Evolutionary conservation across 2,329 filamentous ascomycete genomes (phyloP), one percentile per base, ranked within the genome.

Genomic region (Cladosporium cucumerinum): DNA sequence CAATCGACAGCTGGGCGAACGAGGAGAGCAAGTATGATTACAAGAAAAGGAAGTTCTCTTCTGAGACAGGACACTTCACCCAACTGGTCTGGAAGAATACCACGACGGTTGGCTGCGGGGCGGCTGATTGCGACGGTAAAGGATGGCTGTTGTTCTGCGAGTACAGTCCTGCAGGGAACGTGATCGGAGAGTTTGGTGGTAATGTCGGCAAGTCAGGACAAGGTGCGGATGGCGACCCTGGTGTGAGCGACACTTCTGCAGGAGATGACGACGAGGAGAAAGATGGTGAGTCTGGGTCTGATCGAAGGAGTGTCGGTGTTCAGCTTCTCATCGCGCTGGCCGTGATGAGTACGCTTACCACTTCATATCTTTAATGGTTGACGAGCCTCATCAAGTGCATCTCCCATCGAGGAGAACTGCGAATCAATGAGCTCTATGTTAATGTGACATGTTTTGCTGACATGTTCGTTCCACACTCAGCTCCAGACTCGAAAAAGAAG

Each of bases 101-200:
- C 5, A 74, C 72, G 4, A 55, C 66, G 11, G 72, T 74, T 30
- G 74, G 73, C 8, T 75, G 73, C 60, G 73, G 69, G 0, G 64
- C 69, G 18, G 68, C 70, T 1, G 52, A 71, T 5, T 75, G 73
- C 64, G 71, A 68, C 21, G 69, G 68, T 14, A 57, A 70, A 3
- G 73, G 73, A 12, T 70, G 67, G 64, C 71, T 62, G 32, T 48
- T 77, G 26, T 76, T 79, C 0, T 80, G 78, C 70, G 76, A 78
- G 66, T 79, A 79, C 65, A 69, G 67, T 58, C 78, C 78, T 5
- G 62, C 69, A 4, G 78, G 78, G 0, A 79, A 80, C 60, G 72
- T 78, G 0, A 64, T 72, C 21, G 77, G 75, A 1, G 59, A 71
- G 23, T 80, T 77, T 65, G 64, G 60, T 16, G 57, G 71, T 5